These are phyloP conservation scores for Pseudogymnoascus sp. DNA, from an alignment of 2,329 filamentous ascomycete genomes.

Conservation along the genomic window DNA sequence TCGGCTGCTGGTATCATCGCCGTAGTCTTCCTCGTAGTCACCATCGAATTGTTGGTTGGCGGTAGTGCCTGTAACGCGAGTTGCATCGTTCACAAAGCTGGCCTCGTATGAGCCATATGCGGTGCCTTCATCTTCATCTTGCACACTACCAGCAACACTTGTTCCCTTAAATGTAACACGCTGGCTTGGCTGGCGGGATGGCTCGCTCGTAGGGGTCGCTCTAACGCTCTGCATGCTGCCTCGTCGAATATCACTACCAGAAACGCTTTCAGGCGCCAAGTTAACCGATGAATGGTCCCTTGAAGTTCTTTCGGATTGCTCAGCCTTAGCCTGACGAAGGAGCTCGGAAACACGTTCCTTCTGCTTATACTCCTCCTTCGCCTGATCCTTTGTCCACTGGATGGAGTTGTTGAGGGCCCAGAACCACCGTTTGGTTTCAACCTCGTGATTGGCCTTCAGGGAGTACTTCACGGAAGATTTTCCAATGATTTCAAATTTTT, in stretches of 20 bases:
- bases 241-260: slow-evolving; percentile 34
- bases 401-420: slow-evolving; percentile 99
- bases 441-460: slow-evolving; percentile 93
- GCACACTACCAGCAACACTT: slow-evolving; percentile 33
- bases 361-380: slow-evolving; percentile 77
- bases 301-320: slow-evolving; percentile 53
- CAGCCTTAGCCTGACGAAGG: slow-evolving; percentile 70
- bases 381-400: slow-evolving; percentile 96
- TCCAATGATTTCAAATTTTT: slow-evolving; percentile 93
- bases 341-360: slow-evolving; percentile 67
- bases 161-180: slow-evolving; percentile 25
- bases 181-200: slow-evolving; percentile 21
- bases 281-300: slow-evolving; percentile 32
- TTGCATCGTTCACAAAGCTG: slow-evolving; percentile 38
- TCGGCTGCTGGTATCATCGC: slow-evolving; percentile 71
- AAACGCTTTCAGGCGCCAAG: slow-evolving; percentile 19
- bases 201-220: slow-evolving; percentile 19
- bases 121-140: slow-evolving; percentile 46
- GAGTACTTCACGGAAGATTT: slow-evolving; percentile 99
- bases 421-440: slow-evolving; percentile 97
- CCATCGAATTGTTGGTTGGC: slow-evolving; percentile 39
- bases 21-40: slow-evolving; percentile 66
- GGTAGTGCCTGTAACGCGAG: slow-evolving; percentile 22
- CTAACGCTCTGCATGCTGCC: slow-evolving; percentile 35
- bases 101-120: slow-evolving; percentile 49